phyloP scores from a whole-genome alignment of 2,329 filamentous ascomycete genomes.

The Akanthomyces dipterigenus region DNA sequence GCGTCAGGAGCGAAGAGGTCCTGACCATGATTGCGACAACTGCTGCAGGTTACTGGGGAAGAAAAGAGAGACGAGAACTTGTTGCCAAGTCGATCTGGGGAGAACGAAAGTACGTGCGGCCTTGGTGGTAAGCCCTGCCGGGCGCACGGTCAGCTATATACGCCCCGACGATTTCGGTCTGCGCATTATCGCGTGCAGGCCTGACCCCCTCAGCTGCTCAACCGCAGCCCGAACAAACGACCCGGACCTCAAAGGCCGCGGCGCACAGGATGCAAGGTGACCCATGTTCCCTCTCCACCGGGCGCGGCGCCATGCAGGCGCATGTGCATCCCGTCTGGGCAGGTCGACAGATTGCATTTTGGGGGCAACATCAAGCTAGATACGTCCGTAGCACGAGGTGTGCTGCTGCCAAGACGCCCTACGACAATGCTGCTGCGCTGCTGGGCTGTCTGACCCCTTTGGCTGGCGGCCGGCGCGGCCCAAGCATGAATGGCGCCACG shows the following conservation, averaged over 20 bases:
- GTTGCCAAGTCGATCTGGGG: neutral
- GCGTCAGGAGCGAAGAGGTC: constrained; percentile 25
- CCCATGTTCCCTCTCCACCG: neutral
- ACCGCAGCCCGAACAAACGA: neutral
- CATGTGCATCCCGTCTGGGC: constrained; percentile 7
- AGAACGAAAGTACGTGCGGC: neutral
- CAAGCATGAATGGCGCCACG: neutral
- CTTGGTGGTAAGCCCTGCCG: neutral
- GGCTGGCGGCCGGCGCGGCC: neutral
- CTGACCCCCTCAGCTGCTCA: neutral
- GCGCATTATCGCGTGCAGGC: neutral
- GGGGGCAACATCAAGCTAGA: neutral
- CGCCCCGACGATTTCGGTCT: neutral
- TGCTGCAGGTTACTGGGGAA: neutral
- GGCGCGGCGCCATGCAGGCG: neutral
- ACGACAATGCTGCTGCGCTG: neutral
- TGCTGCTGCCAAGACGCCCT: neutral
- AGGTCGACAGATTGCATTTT: constrained; percentile 2
- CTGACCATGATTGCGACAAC: constrained; percentile 28
- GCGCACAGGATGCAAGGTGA: neutral
- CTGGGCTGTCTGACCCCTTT: neutral
- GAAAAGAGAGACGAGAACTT: neutral
- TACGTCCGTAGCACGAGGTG: neutral
- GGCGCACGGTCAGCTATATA: neutral
- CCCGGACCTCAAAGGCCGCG: neutral